These are phyloP conservation scores for Verbascum thapsus DNA, from an alignment of 257 asterid species.

Conservation along the genomic window DNA sequence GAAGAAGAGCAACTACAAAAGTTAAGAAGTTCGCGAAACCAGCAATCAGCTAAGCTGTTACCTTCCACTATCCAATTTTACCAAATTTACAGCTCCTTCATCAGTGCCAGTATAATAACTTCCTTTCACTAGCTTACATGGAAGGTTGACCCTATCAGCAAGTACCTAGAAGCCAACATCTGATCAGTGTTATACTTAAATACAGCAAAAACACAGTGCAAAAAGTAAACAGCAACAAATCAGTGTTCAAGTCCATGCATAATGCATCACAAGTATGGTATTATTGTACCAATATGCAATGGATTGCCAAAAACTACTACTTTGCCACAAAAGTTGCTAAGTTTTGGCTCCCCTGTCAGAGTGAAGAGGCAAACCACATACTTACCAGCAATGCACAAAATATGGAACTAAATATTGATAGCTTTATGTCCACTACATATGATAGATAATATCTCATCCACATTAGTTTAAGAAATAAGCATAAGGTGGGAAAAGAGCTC, in stretches of 20 bases:
- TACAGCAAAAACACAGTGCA: constrained; percentile 11
- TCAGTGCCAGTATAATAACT: constrained; percentile 98
- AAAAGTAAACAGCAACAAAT: not conserved
- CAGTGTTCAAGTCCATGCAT: constrained; percentile 12
- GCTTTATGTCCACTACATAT: not conserved
- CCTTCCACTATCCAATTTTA: constrained; percentile 93
- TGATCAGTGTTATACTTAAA: constrained; percentile 18
- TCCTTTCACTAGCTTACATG: constrained; percentile 95
- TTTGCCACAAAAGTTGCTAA: not conserved
- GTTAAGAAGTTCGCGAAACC: not conserved
- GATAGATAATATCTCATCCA: constrained; percentile 13
- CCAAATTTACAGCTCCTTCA: constrained; percentile 96
- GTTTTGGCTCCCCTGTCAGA: constrained; percentile 13
- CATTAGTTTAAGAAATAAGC: constrained; percentile 24
- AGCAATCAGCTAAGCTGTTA: constrained; percentile 30
- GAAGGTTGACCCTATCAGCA: constrained; percentile 89
- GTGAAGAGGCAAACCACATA: constrained; percentile 2
- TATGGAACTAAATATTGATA: not conserved
- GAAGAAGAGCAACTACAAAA: constrained; percentile 7
- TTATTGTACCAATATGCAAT: constrained; percentile 11
- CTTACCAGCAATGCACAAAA: not conserved
- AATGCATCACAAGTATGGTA: constrained; percentile 5
- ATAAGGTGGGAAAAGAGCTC: constrained; percentile 23
- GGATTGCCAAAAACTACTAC: constrained; percentile 1
- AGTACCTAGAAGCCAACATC: constrained; percentile 73